Evolutionary conservation across 495 filamentous ascomycete genomes (phyloP).

Genomic region (Collariella sp.): DNA sequence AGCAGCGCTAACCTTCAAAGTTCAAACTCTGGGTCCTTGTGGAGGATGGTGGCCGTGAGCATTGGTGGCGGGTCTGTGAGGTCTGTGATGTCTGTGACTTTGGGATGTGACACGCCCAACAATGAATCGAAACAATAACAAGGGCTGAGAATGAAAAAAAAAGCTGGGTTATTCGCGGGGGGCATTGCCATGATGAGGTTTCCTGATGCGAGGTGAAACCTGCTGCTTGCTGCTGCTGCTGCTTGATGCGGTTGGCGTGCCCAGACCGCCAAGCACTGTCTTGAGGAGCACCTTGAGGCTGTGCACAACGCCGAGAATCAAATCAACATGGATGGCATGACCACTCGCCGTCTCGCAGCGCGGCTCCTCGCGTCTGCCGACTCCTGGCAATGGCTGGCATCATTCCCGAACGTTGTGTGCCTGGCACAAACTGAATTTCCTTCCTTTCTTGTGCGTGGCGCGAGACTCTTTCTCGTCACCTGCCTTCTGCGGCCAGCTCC

Average conservation of each 20-base stretch:
- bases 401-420: neutral
- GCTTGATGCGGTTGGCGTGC: neutral
- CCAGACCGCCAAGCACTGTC: neutral
- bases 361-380: neutral
- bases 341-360: neutral
- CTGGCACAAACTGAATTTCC: neutral
- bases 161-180: too few species aligned
- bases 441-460: neutral
- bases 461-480: neutral
- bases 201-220: too few species aligned
- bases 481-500: neutral
- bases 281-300: neutral
- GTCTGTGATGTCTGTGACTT: too few species aligned
- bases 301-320: conserved; percentile 7
- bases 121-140: too few species aligned
- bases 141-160: too few species aligned
- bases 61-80: too few species aligned
- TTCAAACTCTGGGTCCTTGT: too few species aligned
- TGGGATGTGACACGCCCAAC: too few species aligned
- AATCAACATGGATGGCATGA: neutral
- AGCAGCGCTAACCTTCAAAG: too few species aligned
- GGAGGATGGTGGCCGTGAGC: too few species aligned
- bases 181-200: too few species aligned
- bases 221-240: too few species aligned
- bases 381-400: neutral